Evolutionary conservation across 2,329 filamentous ascomycete genomes (phyloP).

Genomic region (Trichoderma citrinoviride): DNA sequence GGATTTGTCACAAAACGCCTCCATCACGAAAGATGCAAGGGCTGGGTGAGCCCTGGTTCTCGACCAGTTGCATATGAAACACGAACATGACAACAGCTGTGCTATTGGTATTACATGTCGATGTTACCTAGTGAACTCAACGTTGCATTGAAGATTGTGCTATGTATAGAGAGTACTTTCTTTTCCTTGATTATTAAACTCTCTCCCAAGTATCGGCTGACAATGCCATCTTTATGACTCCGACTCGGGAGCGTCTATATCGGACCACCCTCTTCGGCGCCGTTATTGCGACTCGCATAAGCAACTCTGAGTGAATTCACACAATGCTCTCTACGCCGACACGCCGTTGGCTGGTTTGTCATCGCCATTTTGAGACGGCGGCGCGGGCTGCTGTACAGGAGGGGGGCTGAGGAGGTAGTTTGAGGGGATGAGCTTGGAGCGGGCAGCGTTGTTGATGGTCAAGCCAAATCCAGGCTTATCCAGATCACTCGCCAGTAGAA

Average conservation of each 20-base stretch:
- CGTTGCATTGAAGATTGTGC: too few species aligned
- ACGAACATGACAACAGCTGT: too few species aligned
- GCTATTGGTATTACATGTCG: neutral
- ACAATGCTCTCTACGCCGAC: neutral
- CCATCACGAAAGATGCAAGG: neutral
- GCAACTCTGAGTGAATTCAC: too few species aligned
- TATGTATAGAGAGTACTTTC: too few species aligned
- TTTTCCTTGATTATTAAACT: too few species aligned
- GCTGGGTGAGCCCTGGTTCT: neutral
- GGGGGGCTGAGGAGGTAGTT: constrained; percentile 68
- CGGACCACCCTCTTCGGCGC: neutral
- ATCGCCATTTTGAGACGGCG: neutral
- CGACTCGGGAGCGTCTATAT: too few species aligned
- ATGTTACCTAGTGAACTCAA: too few species aligned
- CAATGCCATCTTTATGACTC: neutral
- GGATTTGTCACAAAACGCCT: neutral
- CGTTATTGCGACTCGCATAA: too few species aligned
- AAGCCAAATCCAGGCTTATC: constrained; percentile 91
- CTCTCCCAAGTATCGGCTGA: neutral
- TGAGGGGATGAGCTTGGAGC: constrained; percentile 70
- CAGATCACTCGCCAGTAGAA: constrained; percentile 70
- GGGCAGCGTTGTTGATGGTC: constrained; percentile 75
- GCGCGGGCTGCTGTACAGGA: constrained; percentile 38
- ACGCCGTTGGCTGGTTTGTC: neutral
- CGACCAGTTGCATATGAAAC: neutral